Evolutionary conservation across 176 grass and related monocot species (phyloP), one percentile per base, ranked within the genome.

Genomic region (Tillandsia leiboldiana): DNA sequence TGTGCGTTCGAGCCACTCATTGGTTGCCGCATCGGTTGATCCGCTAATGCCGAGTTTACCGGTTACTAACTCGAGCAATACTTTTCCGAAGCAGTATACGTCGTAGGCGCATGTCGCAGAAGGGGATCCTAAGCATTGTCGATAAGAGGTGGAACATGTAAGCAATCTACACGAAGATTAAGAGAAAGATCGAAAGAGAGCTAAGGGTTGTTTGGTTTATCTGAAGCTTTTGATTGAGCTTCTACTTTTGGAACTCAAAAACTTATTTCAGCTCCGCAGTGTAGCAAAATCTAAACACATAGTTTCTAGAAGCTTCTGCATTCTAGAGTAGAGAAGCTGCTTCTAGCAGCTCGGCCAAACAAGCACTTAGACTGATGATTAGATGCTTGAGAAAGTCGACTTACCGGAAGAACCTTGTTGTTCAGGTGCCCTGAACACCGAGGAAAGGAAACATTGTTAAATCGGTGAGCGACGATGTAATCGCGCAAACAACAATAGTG

Each of bases 1-100:
- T 0, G 73, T 83, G 64, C 74, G 72, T 70, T 90, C 95, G 33
- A 99, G 77, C 87, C 95, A 90, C 23, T 90, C 82, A 13, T 57
- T 85, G 4, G 80, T 86, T 57, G 84, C 51, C 53, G 82, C 61
- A 65, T 89, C 85, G 18, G 72, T 88, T 70, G 85, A 85, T 77
- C 85, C 77, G 48, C 89, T 88, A 22, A 88, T 85, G 11, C 89
- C 87, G 48, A 90, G 75, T 68, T 91, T 87, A 51, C 95, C 95
- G 42, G 95, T 94, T 11, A 99, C 87, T 47, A 99, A 67, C 75
- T 99, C 95, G 13, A 99, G 83, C 74, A 99, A 75, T 50, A 99
- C 90, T 84, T 93, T 88, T 27, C 95, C 95, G 29, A 99, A 85
- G 66, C 84, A 90, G 66, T 94, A 88, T 20, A 99, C 80, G 81